These are phyloP conservation scores for Rachicladosporium sp. DNA, from an alignment of 2,329 filamentous ascomycete genomes.

Conservation along the genomic window DNA sequence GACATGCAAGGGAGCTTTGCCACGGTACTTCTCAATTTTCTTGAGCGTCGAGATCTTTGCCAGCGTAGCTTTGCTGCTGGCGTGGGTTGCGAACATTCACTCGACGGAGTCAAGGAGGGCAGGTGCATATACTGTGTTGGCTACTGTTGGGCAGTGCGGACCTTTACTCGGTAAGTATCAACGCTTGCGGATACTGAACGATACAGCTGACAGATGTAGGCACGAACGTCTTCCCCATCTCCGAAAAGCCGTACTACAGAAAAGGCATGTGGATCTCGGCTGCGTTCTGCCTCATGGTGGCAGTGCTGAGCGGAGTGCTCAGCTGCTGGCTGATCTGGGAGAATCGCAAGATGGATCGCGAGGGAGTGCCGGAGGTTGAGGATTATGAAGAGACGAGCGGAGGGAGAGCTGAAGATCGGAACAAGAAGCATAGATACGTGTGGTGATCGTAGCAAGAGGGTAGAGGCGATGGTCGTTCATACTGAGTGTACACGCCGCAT, in stretches of 20 bases:
- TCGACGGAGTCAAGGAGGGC: slow-evolving; percentile 26
- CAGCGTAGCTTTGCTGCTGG: slow-evolving; percentile 23
- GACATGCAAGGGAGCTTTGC: slow-evolving; percentile 21
- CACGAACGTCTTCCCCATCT: slow-evolving; percentile 48
- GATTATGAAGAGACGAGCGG: slow-evolving; percentile 13
- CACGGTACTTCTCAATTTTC: slow-evolving; percentile 28
- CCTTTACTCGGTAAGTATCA: slow-evolving; percentile 3
- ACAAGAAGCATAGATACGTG: slow-evolving; percentile 11
- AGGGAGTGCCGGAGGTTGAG: slow-evolving; percentile 18
- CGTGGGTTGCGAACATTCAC: slow-evolving; percentile 28
- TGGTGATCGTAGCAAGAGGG: slow-evolving; percentile 7
- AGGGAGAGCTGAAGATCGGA: slow-evolving; percentile 4
- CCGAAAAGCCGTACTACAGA: slow-evolving; percentile 34
- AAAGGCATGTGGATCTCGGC: slow-evolving; percentile 51
- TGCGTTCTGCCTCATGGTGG: slow-evolving; percentile 49
- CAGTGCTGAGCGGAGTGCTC: slow-evolving; percentile 40
- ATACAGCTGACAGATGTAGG: slow-evolving; percentile 28
- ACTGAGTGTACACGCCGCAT: background rate
- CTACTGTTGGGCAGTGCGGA: slow-evolving; percentile 25
- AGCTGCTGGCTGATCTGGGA: slow-evolving; percentile 45
- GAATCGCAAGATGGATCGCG: slow-evolving; percentile 46
- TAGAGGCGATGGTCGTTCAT: background rate
- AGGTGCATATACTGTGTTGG: slow-evolving; percentile 26
- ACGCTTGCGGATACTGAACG: background rate
- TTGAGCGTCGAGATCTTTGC: slow-evolving; percentile 29